phyloP scores from a whole-genome alignment of 176 grass and related monocot species.

The Paspalum notatum region DNA sequence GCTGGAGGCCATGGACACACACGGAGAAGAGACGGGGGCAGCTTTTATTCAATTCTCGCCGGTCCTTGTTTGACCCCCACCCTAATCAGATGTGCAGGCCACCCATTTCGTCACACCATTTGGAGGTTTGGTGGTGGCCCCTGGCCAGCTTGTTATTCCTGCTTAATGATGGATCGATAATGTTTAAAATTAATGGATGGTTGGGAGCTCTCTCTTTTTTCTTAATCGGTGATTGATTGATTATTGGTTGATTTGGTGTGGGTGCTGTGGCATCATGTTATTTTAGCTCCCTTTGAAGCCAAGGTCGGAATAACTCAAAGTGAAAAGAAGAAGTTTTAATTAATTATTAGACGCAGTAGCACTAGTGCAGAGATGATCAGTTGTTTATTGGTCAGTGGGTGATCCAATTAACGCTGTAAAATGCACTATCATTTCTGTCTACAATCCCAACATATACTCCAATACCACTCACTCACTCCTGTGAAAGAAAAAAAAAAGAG shows the following conservation, averaged over 20 bases:
- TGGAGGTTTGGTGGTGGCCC: not conserved
- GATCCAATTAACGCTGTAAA: constrained; percentile 19
- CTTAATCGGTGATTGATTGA: not conserved
- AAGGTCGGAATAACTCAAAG: not conserved
- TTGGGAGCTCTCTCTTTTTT: constrained; percentile 11
- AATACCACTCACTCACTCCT: constrained; percentile 44
- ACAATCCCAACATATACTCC: constrained; percentile 42
- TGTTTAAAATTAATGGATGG: not conserved
- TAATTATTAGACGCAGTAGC: not conserved
- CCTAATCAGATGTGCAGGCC: constrained; percentile 45
- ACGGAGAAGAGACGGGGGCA: no score
- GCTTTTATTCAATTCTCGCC: constrained; percentile 29
- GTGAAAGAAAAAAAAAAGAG: constrained; percentile 15
- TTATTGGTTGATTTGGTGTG: not conserved
- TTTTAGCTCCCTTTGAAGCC: constrained; percentile 46
- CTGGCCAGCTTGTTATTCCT: not conserved
- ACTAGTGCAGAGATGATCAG: no score
- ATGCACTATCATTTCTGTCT: constrained; percentile 44
- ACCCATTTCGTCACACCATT: constrained; percentile 46
- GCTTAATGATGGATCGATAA: not conserved
- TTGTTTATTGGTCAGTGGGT: constrained; percentile 31
- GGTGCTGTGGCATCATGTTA: constrained; percentile 15
- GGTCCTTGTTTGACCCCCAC: constrained; percentile 47
- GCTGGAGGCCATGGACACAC: constrained; percentile 49
- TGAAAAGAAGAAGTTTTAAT: not conserved